phyloP scores from a whole-genome alignment of 2,329 filamentous ascomycete species.

The Fusarium sp. region DNA sequence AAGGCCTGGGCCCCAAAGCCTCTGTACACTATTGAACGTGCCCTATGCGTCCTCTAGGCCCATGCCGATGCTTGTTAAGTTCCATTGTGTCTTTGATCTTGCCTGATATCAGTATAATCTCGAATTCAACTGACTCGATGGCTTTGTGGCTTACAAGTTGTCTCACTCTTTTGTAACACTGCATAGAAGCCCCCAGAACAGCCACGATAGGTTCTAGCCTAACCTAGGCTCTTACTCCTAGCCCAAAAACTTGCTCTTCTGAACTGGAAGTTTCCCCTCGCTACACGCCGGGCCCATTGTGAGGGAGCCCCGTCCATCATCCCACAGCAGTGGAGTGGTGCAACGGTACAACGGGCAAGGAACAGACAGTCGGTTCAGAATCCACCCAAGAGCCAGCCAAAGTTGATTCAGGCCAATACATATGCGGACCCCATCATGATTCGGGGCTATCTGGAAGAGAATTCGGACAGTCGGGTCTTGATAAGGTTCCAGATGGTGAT shows the following conservation, averaged over 20 bases:
- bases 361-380: conserved; percentile 24
- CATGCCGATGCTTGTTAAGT: too few relatives aligned
- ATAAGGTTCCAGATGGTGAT: background rate
- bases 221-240: conserved; percentile 17
- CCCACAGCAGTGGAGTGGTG: conserved; percentile 39
- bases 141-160: too few relatives aligned
- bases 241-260: conserved; percentile 4
- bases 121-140: background rate
- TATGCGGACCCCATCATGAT: conserved; percentile 2
- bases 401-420: conserved; percentile 26
- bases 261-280: conserved; percentile 1
- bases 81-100: background rate
- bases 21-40: conserved; percentile 24
- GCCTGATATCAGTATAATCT: conserved; percentile 14
- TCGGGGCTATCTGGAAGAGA: conserved; percentile 2
- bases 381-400: conserved; percentile 3
- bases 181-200: conserved; percentile 21
- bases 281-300: background rate
- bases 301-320: conserved; percentile 33
- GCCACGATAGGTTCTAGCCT: conserved; percentile 22
- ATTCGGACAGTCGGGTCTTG: background rate
- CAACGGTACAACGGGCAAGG: conserved; percentile 11
- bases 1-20: conserved; percentile 20
- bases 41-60: too few relatives aligned
- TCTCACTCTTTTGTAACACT: conserved; percentile 15